Evolutionary conservation across 1,284 basidiomycete species (phyloP).

Genomic region (Peniophora sp.): DNA sequence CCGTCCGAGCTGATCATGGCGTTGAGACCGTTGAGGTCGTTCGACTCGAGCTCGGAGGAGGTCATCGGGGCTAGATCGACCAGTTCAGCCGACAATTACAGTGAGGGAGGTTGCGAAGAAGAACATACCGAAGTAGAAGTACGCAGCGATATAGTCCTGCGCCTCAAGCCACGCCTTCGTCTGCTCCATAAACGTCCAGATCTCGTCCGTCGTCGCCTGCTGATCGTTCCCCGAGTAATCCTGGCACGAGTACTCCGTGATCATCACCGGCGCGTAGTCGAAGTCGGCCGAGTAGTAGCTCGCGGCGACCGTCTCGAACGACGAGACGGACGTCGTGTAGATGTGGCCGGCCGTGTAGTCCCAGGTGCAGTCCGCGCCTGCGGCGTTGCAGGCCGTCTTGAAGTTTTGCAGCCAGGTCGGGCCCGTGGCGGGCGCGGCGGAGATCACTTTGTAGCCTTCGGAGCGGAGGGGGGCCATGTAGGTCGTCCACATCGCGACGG

Average conservation of each 20-base stretch:
- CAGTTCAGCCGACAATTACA: not conserved
- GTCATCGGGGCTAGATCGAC: constrained; percentile 45
- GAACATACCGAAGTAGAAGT: constrained; percentile 64
- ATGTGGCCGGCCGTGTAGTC: constrained; percentile 46
- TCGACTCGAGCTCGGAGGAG: not conserved
- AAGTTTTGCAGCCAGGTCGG: constrained; percentile 58
- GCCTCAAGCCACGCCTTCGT: constrained; percentile 50
- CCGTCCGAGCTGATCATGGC: constrained; percentile 37
- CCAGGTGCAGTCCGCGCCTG: constrained; percentile 41
- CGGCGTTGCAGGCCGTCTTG: constrained; percentile 35
- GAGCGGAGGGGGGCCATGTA: constrained; percentile 52
- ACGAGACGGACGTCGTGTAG: constrained; percentile 46
- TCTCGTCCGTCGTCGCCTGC: constrained; percentile 41
- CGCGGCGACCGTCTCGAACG: constrained; percentile 44
- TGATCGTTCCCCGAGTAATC: constrained; percentile 34
- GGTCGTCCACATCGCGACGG: constrained; percentile 48
- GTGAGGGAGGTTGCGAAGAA: not conserved
- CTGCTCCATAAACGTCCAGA: constrained; percentile 48
- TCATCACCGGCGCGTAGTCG: constrained; percentile 37
- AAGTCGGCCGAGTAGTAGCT: constrained; percentile 41
- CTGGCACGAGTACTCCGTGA: constrained; percentile 63
- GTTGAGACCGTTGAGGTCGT: constrained; percentile 65
- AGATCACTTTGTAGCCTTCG: constrained; percentile 50
- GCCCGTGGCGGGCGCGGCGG: constrained; percentile 66
- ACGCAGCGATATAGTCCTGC: constrained; percentile 47